Conservation (phyloP, 2,329 filamentous ascomycete species). For the Juglanconis oblonga region DNA sequence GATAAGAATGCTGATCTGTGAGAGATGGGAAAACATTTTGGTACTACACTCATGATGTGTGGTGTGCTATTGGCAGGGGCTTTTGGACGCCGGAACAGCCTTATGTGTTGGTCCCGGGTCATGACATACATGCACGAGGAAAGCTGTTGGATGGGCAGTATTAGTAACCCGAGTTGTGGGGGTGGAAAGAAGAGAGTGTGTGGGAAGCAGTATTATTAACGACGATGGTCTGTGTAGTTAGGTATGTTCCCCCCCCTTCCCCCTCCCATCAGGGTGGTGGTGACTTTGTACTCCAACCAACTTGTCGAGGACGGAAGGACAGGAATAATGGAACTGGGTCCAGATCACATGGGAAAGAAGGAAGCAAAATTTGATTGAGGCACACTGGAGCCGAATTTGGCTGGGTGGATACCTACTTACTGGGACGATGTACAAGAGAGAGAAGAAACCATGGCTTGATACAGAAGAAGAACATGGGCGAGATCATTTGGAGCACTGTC, state of each 20-base stretch:
- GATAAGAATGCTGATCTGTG: slow-evolving; percentile 29
- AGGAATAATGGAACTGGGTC: not conserved
- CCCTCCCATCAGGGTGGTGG: not conserved
- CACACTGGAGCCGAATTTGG: not conserved
- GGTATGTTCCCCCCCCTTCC: too few species aligned
- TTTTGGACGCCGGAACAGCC: too few species aligned
- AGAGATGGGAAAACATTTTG: slow-evolving; percentile 7
- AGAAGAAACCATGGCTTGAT: not conserved
- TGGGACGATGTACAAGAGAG: not conserved
- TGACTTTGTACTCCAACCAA: not conserved
- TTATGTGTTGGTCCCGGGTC: not conserved
- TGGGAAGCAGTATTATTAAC: too few species aligned
- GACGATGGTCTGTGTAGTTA: too few species aligned
- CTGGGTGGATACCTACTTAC: not conserved
- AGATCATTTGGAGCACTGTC: too few species aligned
- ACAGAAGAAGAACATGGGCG: not conserved
- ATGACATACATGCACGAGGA: not conserved
- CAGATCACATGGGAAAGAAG: too few species aligned
- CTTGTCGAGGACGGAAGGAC: not conserved
- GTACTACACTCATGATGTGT: not conserved
- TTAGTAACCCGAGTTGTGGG: too few species aligned
- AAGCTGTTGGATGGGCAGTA: not conserved
- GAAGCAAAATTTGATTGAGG: not conserved
- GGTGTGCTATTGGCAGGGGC: too few species aligned
- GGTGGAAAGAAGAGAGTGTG: too few species aligned